Conservation (phyloP, 805 yeast genomes). For the Wickerhamomyces alni region DNA sequence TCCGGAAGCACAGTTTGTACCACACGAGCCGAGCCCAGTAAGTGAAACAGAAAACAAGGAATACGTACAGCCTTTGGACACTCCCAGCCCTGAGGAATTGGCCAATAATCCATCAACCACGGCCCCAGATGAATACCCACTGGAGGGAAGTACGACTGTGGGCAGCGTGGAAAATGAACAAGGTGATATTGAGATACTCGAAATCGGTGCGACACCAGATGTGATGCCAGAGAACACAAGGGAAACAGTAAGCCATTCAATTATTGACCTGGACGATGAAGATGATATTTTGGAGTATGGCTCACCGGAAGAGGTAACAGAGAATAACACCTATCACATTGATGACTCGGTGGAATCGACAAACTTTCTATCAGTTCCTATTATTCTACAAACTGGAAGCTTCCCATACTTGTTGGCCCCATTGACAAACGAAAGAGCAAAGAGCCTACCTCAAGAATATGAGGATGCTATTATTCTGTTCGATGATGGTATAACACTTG, state of each 20-base stretch:
- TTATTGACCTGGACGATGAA: background rate
- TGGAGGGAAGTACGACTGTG: too few species aligned
- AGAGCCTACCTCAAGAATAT: conserved; percentile 5
- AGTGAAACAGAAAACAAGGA: background rate
- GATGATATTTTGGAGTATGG: background rate
- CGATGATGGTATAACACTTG: conserved; percentile 14
- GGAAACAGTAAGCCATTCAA: too few species aligned
- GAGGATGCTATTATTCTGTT: conserved; percentile 13
- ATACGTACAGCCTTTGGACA: background rate
- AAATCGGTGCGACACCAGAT: background rate
- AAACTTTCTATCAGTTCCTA: conserved; percentile 11
- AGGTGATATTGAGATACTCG: background rate
- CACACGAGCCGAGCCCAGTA: too few species aligned
- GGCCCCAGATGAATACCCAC: too few species aligned
- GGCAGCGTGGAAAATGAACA: too few species aligned
- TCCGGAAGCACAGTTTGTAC: too few species aligned
- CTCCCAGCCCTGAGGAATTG: background rate
- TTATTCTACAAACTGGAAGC: conserved; percentile 14
- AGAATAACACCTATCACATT: background rate
- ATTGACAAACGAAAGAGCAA: conserved; percentile 1
- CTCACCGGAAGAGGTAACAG: background rate
- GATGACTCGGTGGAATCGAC: background rate
- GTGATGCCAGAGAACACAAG: background rate
- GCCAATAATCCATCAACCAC: too few species aligned
- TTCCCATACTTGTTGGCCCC: conserved; percentile 19